These are phyloP conservation scores for Nakazawaea ishiwadae DNA, from an alignment of 805 yeast genomes.

Conservation along the genomic window DNA sequence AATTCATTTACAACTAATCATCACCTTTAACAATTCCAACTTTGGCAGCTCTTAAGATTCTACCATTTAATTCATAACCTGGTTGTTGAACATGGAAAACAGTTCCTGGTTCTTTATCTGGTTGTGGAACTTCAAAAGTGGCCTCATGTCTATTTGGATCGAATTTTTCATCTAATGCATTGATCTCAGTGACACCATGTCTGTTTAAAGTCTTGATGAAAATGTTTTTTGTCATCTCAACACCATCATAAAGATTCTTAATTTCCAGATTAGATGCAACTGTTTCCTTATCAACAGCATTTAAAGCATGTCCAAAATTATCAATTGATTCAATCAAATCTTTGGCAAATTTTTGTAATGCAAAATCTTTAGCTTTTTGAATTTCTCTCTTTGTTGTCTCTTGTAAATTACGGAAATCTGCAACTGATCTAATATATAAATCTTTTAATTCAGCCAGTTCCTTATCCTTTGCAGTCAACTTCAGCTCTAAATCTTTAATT, in stretches of 20 bases:
- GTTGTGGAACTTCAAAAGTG: conserved; percentile 80
- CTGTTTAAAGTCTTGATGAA: conserved; percentile 77
- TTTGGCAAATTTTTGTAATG: conserved; percentile 86
- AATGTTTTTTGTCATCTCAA: conserved; percentile 81
- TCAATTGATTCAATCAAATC: conserved; percentile 87
- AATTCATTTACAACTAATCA: conserved; percentile 22
- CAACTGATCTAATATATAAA: conserved; percentile 74
- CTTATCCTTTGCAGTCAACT: conserved; percentile 57
- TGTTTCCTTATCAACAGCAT: conserved; percentile 63
- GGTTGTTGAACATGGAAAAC: conserved; percentile 90
- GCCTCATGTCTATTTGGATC: conserved; percentile 95
- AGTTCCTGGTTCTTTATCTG: conserved; percentile 87
- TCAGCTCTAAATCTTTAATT: conserved; percentile 40
- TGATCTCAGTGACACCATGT: conserved; percentile 77
- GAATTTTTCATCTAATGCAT: conserved; percentile 80
- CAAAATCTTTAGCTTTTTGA: conserved; percentile 84
- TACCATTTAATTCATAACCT: conserved; percentile 79
- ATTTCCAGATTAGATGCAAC: conserved; percentile 57
- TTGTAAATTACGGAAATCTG: conserved; percentile 91
- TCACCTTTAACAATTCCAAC: conserved; percentile 82
- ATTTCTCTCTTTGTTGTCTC: conserved; percentile 84
- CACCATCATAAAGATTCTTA: conserved; percentile 78
- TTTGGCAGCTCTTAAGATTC: conserved; percentile 93
- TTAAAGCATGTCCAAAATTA: conserved; percentile 82
- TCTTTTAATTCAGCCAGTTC: conserved; percentile 82